Evolutionary conservation across 2,329 filamentous ascomycete species (phyloP), one percentile per base, ranked within the genome.

Genomic region (Monascus ruber): DNA sequence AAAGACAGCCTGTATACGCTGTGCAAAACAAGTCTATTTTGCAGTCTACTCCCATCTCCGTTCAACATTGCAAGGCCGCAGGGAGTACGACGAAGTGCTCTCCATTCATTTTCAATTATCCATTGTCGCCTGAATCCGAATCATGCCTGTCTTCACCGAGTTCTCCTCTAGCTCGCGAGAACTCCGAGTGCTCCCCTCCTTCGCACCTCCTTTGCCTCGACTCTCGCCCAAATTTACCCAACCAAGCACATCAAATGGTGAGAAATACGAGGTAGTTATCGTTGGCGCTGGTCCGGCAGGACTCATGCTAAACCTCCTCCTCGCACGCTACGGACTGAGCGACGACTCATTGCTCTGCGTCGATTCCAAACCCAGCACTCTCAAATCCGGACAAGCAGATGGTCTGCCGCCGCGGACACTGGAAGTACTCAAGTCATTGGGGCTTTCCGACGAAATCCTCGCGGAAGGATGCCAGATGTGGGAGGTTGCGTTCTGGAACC

Each of bases 401-500:
- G 65, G 63, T 0, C 47, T 68, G 4, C 63, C 66, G 36, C 63
- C 63, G 5, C 56, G 66, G 5, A 68, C 64, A 1, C 50, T 68
- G 4, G 66, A 69, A 42, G 59, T 66, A 5, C 43, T 69, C 4
- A 60, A 65, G 36, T 61, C 60, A 1, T 55, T 69, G 4, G 65
- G 64, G 1, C 44, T 69, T 2, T 56, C 51, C 0, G 59, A 63
- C 27, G 59, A 65, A 38, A 53, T 69, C 29, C 50, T 65, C 25
- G 53, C 33, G 10, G 6, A 35, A n/a, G 33, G 33, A 6, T 35
- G 33, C n/a, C 33, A 35, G 24, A 25, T 25, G 25, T 35, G 33
- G 33, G 33, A 35, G 36, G 57, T 59, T 6, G 80, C 79, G 2
- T 84, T 85, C 49, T 85, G 81, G 81, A 79, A 84, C 45, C 78